Evolutionary conservation across 208 protist genomes (phyloP).

Genomic region (Trypanosoma mega): DNA sequence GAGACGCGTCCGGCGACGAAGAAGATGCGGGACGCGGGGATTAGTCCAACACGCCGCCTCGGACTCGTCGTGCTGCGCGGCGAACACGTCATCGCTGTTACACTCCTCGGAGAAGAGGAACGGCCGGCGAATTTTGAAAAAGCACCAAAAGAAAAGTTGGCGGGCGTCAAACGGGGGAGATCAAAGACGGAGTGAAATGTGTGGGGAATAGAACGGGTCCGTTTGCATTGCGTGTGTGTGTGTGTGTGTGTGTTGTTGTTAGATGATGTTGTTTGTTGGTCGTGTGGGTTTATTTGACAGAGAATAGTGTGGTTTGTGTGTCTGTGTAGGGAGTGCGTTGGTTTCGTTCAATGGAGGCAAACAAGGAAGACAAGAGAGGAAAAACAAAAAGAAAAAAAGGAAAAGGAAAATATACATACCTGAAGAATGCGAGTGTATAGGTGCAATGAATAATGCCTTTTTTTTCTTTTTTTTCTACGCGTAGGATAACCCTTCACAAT

Average conservation of each 20-base stretch:
- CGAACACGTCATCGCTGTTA: constrained; percentile 83
- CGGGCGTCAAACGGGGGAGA: constrained; percentile 41
- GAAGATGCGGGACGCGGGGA: constrained; percentile 63
- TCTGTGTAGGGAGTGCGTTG: too few relatives aligned
- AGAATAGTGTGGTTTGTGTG: not conserved
- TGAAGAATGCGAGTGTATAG: not conserved
- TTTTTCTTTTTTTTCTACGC: not conserved
- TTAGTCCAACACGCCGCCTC: constrained; percentile 48
- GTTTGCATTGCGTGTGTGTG: too few relatives aligned
- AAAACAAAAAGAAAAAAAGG: not conserved
- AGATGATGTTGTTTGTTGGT: too few relatives aligned
- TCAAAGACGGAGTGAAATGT: constrained; percentile 10
- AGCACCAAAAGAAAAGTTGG: constrained; percentile 42
- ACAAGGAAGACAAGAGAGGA: not conserved
- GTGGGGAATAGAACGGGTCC: too few relatives aligned
- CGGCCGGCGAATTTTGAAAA: constrained; percentile 33
- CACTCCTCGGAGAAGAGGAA: constrained; percentile 16
- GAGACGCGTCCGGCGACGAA: constrained; percentile 69
- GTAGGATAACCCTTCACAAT: too few relatives aligned
- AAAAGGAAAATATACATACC: not conserved
- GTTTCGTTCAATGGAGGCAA: not conserved
- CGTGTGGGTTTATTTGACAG: too few relatives aligned
- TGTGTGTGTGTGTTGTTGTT: too few relatives aligned
- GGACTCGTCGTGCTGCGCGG: constrained; percentile 82
- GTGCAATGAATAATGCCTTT: not conserved